Evolutionary conservation across 352 stramenopile genomes (phyloP).

Genomic region (Globisporangium spiculum): DNA sequence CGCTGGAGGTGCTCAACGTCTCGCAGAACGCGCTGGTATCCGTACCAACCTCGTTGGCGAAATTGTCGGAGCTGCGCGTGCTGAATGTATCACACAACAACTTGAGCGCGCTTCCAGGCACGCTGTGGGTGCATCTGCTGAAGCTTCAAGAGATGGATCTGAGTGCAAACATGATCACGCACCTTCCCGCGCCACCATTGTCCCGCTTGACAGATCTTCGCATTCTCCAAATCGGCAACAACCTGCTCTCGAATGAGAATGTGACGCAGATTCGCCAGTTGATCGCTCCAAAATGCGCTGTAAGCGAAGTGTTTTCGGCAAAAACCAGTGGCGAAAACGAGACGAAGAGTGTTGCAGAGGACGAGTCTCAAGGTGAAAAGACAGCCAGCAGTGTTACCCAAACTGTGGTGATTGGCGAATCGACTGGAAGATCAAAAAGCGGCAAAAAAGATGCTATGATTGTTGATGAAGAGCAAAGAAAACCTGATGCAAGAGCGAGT

Average conservation of each 20-base stretch:
- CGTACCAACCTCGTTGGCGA: conserved; percentile 30
- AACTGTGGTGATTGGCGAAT: background rate
- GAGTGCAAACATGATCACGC: conserved; percentile 15
- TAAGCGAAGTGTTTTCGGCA: background rate
- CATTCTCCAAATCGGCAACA: conserved; percentile 25
- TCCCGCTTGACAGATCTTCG: conserved; percentile 11
- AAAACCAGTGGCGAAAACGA: background rate
- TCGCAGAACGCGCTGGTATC: conserved; percentile 55
- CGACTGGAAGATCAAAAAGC: background rate
- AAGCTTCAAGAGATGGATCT: conserved; percentile 42
- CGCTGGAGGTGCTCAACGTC: conserved; percentile 43
- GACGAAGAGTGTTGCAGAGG: background rate
- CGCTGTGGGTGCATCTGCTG: conserved; percentile 24
- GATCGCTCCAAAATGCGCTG: conserved; percentile 1
- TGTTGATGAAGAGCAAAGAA: background rate
- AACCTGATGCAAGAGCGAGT: background rate
- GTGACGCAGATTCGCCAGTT: conserved; percentile 11
- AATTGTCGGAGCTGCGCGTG: conserved; percentile 31
- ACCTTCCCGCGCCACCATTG: conserved; percentile 13
- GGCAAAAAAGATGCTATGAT: background rate
- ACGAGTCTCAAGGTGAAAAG: background rate
- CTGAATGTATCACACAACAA: conserved; percentile 65
- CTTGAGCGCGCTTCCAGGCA: conserved; percentile 26
- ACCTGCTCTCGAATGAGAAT: conserved; percentile 26
- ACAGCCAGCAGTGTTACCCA: background rate